These are phyloP conservation scores for Nemania bipapillata DNA, from an alignment of 2,329 filamentous ascomycete genomes.

Conservation along the genomic window DNA sequence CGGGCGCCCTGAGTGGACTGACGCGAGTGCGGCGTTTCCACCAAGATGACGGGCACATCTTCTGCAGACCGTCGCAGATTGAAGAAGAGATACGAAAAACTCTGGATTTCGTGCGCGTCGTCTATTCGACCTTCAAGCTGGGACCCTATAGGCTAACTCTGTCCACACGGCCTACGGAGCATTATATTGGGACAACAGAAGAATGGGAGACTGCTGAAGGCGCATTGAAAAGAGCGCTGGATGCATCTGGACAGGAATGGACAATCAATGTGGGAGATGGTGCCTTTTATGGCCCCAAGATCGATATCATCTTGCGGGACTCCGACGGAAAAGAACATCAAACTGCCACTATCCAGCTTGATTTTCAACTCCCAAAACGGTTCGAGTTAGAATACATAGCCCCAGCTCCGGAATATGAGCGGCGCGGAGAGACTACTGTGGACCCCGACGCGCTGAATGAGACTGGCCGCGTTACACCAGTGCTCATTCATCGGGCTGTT, in stretches of 20 bases:
- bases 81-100: constrained; percentile 71
- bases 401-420: constrained; percentile 71
- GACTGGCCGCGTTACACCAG: constrained; percentile 73
- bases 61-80: constrained; percentile 71
- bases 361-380: constrained; percentile 86
- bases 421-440: constrained; percentile 61
- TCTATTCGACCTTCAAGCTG: constrained; percentile 71
- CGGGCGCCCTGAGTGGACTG: constrained; percentile 87
- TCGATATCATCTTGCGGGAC: constrained; percentile 84
- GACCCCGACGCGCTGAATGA: constrained; percentile 61
- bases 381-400: constrained; percentile 81
- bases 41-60: constrained; percentile 96
- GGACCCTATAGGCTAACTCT: constrained; percentile 79
- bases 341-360: constrained; percentile 87
- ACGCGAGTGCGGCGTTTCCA: constrained; percentile 94
- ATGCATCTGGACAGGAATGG: constrained; percentile 74
- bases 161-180: constrained; percentile 79
- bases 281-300: constrained; percentile 92
- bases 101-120: constrained; percentile 58
- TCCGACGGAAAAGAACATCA: constrained; percentile 87
- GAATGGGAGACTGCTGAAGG: constrained; percentile 74
- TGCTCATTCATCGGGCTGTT: constrained; percentile 86
- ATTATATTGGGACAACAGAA: constrained; percentile 78
- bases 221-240: constrained; percentile 72
- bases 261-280: constrained; percentile 82